phyloP scores from a whole-genome alignment of 768 basidiomycete species.

The Mycena sanguinolenta region DNA sequence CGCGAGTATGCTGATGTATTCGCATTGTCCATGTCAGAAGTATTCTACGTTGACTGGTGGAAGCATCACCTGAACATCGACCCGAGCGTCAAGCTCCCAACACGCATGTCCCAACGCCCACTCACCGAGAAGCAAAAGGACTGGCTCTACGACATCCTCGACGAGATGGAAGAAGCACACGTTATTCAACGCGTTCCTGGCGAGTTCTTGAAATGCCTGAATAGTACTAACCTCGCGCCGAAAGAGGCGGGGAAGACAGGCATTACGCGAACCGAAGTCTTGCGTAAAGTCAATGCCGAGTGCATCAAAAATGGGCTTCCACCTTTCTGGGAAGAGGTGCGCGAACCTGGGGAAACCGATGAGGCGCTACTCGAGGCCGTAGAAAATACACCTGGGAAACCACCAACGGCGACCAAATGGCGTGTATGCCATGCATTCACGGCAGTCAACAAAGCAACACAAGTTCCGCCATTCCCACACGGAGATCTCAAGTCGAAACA shows the following conservation, averaged over 20 bases:
- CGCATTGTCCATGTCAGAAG: slow-evolving; percentile 33
- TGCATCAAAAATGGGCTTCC: slow-evolving; percentile 13
- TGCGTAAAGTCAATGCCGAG: slow-evolving; percentile 17
- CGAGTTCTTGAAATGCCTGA: slow-evolving; percentile 10
- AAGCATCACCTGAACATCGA: slow-evolving; percentile 23
- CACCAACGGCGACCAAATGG: slow-evolving; percentile 11
- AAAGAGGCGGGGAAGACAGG: slow-evolving; percentile 24
- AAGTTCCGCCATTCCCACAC: slow-evolving; percentile 48
- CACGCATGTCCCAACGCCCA: slow-evolving; percentile 18
- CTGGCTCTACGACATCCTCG: slow-evolving; percentile 19
- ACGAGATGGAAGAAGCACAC: slow-evolving; percentile 19
- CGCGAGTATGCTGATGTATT: slow-evolving; percentile 35
- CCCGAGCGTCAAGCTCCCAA: background rate
- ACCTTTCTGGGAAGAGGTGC: slow-evolving; percentile 21
- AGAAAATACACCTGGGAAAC: background rate
- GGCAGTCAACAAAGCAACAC: slow-evolving; percentile 5
- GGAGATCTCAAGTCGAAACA: slow-evolving; percentile 56
- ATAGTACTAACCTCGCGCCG: slow-evolving; percentile 16
- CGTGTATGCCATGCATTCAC: slow-evolving; percentile 17
- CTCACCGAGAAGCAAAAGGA: slow-evolving; percentile 22
- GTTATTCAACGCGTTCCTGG: slow-evolving; percentile 7
- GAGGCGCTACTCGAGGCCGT: slow-evolving; percentile 15
- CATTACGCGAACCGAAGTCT: slow-evolving; percentile 7
- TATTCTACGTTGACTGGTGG: slow-evolving; percentile 26
- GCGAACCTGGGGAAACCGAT: slow-evolving; percentile 13